Conservation (phyloP, 805 yeast genomes). For the Diddensiella caesifluorescens region DNA sequence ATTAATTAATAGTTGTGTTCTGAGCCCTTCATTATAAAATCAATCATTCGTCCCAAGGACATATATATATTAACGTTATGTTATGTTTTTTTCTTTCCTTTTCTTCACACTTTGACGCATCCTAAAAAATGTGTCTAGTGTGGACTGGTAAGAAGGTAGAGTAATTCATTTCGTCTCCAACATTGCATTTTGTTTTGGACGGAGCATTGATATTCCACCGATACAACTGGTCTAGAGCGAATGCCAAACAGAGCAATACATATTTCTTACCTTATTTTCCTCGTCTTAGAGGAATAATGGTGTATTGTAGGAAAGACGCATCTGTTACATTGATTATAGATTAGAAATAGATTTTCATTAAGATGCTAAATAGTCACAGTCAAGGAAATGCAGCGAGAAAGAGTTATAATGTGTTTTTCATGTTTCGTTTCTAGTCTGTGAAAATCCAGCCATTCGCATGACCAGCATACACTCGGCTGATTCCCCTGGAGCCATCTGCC, state of each 20-base stretch:
- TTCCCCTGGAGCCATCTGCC: neutral
- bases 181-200: neutral
- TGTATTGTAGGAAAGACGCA: slow-evolving; percentile 25
- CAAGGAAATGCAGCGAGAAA: neutral
- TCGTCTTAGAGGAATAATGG: slow-evolving; percentile 9
- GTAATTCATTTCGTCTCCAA: neutral
- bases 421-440: neutral
- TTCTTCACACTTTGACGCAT: no score
- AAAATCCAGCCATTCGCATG: slow-evolving; percentile 22
- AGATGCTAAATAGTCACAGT: neutral
- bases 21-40: no score
- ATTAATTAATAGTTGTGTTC: no score
- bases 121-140: neutral
- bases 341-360: slow-evolving; percentile 1
- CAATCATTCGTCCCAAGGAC: no score
- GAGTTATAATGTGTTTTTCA: neutral
- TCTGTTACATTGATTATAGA: slow-evolving; percentile 18
- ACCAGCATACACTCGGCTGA: slow-evolving; percentile 17
- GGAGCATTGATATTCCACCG: slow-evolving; percentile 5
- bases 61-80: no score
- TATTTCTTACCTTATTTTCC: slow-evolving; percentile 19
- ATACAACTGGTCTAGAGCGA: slow-evolving; percentile 24
- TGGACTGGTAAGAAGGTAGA: slow-evolving; percentile 1
- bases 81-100: no score
- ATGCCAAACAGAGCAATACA: slow-evolving; percentile 23